Base-by-base conservation (phyloP, 1,284 basidiomycete genomes). In the Tilletia horrida region DNA sequence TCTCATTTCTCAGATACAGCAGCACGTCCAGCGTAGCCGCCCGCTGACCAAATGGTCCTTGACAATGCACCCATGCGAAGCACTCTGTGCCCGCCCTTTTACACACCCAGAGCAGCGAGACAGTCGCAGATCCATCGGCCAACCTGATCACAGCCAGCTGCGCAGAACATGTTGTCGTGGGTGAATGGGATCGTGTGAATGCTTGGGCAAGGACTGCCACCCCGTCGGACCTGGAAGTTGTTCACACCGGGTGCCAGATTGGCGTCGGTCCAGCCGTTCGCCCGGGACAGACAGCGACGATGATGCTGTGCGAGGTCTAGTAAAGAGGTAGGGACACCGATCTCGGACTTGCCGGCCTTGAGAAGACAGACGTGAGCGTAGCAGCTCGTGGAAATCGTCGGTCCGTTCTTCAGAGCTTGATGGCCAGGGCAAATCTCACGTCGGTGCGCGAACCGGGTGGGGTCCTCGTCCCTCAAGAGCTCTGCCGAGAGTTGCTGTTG, bases 281-380 rank as follows among this genome's bases (percentile, higher is more conserved):
- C 55, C 8, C 27, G 23, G 29, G 55, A 59, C 4, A 59, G n/a
- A 21, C 27, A 59, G 27, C 27, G 55, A 31, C 55, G 55, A 13
- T 40, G 35, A 6, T 11, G 35, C 35, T 40, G 35, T 6, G 35
- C 35, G 11, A 40, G 4, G 35, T 40, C 35, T 40, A 6, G 35
- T 40, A 40, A 4, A 11, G 35, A 11, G 6, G 11, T 40, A 11
- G 4, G 35, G 35, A 40, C 6, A 40, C 35, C 11, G 35, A 40
- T 40, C 35, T 40, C 35, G 35, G 35, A 40, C 35, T 40, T 40
- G 13, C 55, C 55, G 9, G 55, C 55, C 31, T 59, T 59, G 55
- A 59, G 55, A 8, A 59, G 55, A 29, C 27, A 59, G 55, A 59
- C 55, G 21, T 59, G 55, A 18, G 55, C 55, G n/a, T 31, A 59